Conservation (phyloP, 768 basidiomycete species). For the Nidularia pulvinata region DNA sequence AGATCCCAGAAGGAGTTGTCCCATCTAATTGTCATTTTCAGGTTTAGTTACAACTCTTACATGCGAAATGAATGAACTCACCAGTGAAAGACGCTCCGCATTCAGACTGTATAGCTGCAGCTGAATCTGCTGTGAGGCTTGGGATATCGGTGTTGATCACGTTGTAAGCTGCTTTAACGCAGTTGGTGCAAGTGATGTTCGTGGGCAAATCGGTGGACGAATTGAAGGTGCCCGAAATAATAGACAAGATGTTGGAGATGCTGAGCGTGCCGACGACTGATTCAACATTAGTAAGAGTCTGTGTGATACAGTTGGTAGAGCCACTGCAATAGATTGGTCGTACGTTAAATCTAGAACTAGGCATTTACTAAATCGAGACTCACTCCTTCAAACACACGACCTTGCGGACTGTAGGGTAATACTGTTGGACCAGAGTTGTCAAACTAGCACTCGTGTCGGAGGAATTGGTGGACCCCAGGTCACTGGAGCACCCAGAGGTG, state of each 20-base stretch:
- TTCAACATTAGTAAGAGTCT: constrained; percentile 56
- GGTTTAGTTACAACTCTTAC: neutral
- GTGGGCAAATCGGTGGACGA: constrained; percentile 13
- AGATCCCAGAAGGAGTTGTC: constrained; percentile 28
- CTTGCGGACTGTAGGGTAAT: constrained; percentile 58
- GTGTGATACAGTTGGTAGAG: constrained; percentile 49
- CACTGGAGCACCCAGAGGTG: constrained; percentile 42
- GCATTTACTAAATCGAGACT: constrained; percentile 19
- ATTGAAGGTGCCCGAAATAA: constrained; percentile 12
- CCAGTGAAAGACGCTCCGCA: constrained; percentile 57
- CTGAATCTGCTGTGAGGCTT: constrained; percentile 17
- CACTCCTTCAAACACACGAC: constrained; percentile 68
- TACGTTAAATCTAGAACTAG: neutral
- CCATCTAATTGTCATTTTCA: constrained; percentile 27
- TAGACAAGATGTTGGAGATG: constrained; percentile 21
- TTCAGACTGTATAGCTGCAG: constrained; percentile 25
- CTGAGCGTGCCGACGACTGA: constrained; percentile 30
- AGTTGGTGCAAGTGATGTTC: constrained; percentile 52
- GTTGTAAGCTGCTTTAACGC: constrained; percentile 51
- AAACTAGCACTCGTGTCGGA: constrained; percentile 16
- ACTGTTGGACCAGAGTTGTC: constrained; percentile 40
- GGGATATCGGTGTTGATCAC: constrained; percentile 34
- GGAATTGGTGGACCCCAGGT: constrained; percentile 27
- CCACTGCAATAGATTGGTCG: constrained; percentile 18
- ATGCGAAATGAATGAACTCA: constrained; percentile 21